Evolutionary conservation across 1,284 basidiomycete species (phyloP), one percentile per base, ranked within the genome.

Genomic region (Cutaneotrichosporon spelunceum): DNA sequence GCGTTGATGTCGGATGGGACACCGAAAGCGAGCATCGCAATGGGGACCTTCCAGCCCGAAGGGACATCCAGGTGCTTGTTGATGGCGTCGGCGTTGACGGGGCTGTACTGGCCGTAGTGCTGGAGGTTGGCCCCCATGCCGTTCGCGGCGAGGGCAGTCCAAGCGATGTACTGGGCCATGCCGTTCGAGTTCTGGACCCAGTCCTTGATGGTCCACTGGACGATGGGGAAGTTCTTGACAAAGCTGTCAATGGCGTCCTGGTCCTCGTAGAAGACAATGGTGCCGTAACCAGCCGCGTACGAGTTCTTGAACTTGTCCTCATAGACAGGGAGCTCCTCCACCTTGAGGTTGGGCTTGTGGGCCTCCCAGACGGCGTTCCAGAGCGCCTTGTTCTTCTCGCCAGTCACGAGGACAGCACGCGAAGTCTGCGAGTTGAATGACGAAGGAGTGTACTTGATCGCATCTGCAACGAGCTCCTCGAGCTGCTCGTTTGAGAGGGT

Each of bases 231-330:
- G 56, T 75, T 71, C 45, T 69, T 69, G 23, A 73, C 70, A 68
- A 79, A 81, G 21, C 68, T 65, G 19, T 81, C 77, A 58, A 80
- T 69, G 6, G 75, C 76, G 30, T 75, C 72, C 65, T 81, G 76
- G 68, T 81, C 79, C 57, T 80, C 78, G 64, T 79, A 83, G 72
- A 83, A 80, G 50, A 82, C 64, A 45, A 83, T 75, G 10, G 83
- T 82, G 29, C 81, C 82, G 62, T 79, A 74, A 11, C 75, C 82
- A 11, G 72, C 66, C 53, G 72, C 68, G 72, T 81, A 82, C 21
- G 66, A 48, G 36, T 53, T 67, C 42, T 70, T 70, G 44, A 82
- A 70, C 66, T 73, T 75, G 33, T 56, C 60, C 21, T 65, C 55
- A 53, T 53, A 66, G 55, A 52, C 45, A 34, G 58, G 34, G 39